Conservation (phyloP, 2,329 filamentous ascomycete genomes). For the Fusarium buxicola region DNA sequence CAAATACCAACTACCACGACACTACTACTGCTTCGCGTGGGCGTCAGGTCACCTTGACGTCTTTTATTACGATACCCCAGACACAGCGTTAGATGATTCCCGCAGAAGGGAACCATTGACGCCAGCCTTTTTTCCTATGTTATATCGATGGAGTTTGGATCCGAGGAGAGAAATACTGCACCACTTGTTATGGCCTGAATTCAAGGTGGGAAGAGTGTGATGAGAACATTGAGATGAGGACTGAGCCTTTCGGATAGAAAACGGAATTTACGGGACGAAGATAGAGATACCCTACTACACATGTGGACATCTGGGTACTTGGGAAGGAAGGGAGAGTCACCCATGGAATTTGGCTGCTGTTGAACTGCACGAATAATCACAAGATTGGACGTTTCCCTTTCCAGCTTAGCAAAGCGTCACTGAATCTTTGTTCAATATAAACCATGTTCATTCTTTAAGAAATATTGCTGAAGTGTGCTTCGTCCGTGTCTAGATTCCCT, state of each 20-base stretch:
- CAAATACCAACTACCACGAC: slow-evolving; percentile 22
- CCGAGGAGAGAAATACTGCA: slow-evolving; percentile 13
- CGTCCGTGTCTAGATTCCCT: too few relatives aligned
- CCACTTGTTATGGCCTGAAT: slow-evolving; percentile 14
- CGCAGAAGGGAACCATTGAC: slow-evolving; percentile 23
- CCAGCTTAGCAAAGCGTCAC: not conserved
- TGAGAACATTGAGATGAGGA: slow-evolving; percentile 26
- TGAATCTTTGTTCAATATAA: not conserved
- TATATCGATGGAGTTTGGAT: slow-evolving; percentile 24
- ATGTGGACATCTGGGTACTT: slow-evolving; percentile 29
- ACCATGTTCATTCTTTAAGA: not conserved
- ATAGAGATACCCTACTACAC: slow-evolving; percentile 37
- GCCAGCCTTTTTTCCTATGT: slow-evolving; percentile 31
- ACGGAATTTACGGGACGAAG: slow-evolving; percentile 18
- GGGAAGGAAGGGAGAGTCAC: slow-evolving; percentile 12
- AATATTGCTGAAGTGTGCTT: not conserved
- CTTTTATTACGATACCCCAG: slow-evolving; percentile 45
- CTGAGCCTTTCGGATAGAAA: slow-evolving; percentile 27
- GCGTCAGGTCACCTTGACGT: slow-evolving; percentile 20
- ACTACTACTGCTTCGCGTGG: slow-evolving; percentile 18
- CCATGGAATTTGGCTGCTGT: slow-evolving; percentile 9
- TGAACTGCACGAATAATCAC: slow-evolving; percentile 12
- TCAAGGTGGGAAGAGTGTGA: slow-evolving; percentile 22
- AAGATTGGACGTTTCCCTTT: not conserved
- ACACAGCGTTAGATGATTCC: slow-evolving; percentile 15